phyloP scores from a whole-genome alignment of 371 early-diverging fungal species.

The Mortierella sp. region DNA sequence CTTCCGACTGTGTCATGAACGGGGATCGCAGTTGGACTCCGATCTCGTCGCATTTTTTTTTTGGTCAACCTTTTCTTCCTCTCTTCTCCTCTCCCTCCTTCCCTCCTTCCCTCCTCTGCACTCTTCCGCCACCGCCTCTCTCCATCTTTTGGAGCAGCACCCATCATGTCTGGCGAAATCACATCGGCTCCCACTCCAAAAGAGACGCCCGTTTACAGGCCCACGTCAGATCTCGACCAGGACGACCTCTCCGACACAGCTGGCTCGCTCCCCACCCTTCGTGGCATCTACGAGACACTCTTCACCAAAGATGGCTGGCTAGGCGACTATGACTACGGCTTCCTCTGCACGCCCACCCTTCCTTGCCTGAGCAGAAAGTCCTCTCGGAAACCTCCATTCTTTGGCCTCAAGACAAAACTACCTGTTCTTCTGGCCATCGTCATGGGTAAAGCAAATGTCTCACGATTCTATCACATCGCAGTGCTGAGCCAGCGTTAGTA shows the following conservation, averaged over 20 bases:
- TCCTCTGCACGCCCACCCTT: slow-evolving; percentile 63
- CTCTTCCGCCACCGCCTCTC: not conserved
- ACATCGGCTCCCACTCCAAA: slow-evolving; percentile 21
- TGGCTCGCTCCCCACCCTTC: slow-evolving; percentile 28
- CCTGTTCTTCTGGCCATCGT: slow-evolving; percentile 64
- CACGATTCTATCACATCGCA: not conserved
- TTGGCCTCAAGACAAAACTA: slow-evolving; percentile 66
- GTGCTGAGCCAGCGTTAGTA: too few relatives aligned
- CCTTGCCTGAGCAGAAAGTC: slow-evolving; percentile 55
- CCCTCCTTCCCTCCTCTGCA: not conserved
- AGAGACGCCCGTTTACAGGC: slow-evolving; percentile 32
- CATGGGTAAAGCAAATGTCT: slow-evolving; percentile 55
- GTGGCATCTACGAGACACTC: slow-evolving; percentile 54
- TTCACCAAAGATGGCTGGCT: slow-evolving; percentile 70
- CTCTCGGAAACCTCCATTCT: slow-evolving; percentile 62
- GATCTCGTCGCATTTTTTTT: too few relatives aligned
- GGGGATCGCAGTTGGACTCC: too few relatives aligned
- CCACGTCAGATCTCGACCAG: slow-evolving; percentile 11
- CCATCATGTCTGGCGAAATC: slow-evolving; percentile 23
- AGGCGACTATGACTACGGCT: slow-evolving; percentile 66
- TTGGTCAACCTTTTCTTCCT: too few relatives aligned
- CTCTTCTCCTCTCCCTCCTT: too few relatives aligned
- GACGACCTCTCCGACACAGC: slow-evolving; percentile 45
- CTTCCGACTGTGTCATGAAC: too few relatives aligned
- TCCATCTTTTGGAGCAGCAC: not conserved